Conservation (phyloP, 1,284 basidiomycete genomes). For the Apiotrichum siamense region DNA sequence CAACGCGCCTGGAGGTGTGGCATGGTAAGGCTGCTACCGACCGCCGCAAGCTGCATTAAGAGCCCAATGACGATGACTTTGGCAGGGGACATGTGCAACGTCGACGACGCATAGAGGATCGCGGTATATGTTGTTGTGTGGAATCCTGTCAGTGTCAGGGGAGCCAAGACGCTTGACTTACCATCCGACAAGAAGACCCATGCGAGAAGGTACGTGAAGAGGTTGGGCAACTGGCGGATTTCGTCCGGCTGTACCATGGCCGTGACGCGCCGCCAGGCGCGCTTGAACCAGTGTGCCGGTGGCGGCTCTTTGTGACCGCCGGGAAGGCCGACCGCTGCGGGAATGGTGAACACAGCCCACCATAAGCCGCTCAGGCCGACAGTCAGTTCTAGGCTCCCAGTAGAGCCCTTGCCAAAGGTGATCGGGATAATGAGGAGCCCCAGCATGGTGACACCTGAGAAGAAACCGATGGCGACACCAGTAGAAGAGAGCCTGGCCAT, state of each 20-base stretch:
- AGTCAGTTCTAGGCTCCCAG: slow-evolving; percentile 65
- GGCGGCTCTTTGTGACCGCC: slow-evolving; percentile 16
- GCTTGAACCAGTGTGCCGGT: slow-evolving; percentile 17
- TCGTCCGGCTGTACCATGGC: slow-evolving; percentile 64
- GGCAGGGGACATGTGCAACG: slow-evolving; percentile 48
- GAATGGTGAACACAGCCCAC: slow-evolving; percentile 76
- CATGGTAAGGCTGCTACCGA: slow-evolving; percentile 41
- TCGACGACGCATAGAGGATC: slow-evolving; percentile 44
- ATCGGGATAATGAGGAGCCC: slow-evolving; percentile 71
- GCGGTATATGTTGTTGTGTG: slow-evolving; percentile 44
- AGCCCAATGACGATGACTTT: slow-evolving; percentile 47
- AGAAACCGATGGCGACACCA: slow-evolving; percentile 77
- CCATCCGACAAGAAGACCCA: slow-evolving; percentile 90
- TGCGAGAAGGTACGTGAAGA: slow-evolving; percentile 77
- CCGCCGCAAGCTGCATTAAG: slow-evolving; percentile 43
- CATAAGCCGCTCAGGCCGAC: slow-evolving; percentile 73
- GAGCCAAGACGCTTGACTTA: slow-evolving; percentile 38
- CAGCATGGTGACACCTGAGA: slow-evolving; percentile 60
- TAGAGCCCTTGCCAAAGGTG: slow-evolving; percentile 59
- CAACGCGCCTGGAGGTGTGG: slow-evolving; percentile 46
- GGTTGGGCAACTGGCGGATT: slow-evolving; percentile 66
- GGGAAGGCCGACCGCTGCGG: slow-evolving; percentile 67
- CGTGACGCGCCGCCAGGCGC: slow-evolving; percentile 36
- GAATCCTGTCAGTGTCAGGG: slow-evolving; percentile 29
- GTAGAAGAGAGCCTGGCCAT: slow-evolving; percentile 73